Base-by-base conservation (phyloP, 768 basidiomycete genomes). In the Termitomyces sp. region DNA sequence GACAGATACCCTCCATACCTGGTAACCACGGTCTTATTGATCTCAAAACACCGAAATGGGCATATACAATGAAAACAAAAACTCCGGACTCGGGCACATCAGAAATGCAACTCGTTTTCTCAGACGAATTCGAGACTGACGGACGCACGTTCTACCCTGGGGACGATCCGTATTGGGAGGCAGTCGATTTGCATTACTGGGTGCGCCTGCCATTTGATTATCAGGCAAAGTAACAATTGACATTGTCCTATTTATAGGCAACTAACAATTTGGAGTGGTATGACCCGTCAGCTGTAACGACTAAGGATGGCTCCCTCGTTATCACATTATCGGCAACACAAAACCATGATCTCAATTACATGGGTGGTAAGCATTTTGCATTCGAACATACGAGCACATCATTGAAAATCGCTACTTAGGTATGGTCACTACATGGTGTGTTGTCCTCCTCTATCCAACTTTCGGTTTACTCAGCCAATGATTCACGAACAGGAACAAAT, bases 101-200 rank as follows among this genome's bases (percentile, higher is more conserved):
- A 35, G 65, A 72, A 36, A 66, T 81, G 69, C 72, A 77, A 40
- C 73, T 91, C 16, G 82, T 90, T 11, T 91, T 89, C 65, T 85
- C 83, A 7, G 91, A 93, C 66, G 90, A 93, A 63, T 92, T 93
- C 64, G 83, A 91, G 54, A 68, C 69, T 13, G 84, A 85, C 22
- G 86, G 87, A 13, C 74, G 91, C 56, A 77, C 85, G 1, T 91
- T 91, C 62, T 91, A 88, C 70, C 83, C 85, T 46, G 88, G 88
- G 2, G 89, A 91, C 61, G 90, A 93, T 68, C 90, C 91, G 6
- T 92, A 87, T 61, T 89, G 88, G 87, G 86, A 89, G 64, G 87
- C 90, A n/a, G 84, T 74, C 6, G 76, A 91, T 67, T 72, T 91
- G 48, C 84, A 91, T 63, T 91, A 91, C 63, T 91, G 89, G 87